Evolutionary conservation across 768 basidiomycete genomes (phyloP).

Genomic region (Tephrocybe sp.): DNA sequence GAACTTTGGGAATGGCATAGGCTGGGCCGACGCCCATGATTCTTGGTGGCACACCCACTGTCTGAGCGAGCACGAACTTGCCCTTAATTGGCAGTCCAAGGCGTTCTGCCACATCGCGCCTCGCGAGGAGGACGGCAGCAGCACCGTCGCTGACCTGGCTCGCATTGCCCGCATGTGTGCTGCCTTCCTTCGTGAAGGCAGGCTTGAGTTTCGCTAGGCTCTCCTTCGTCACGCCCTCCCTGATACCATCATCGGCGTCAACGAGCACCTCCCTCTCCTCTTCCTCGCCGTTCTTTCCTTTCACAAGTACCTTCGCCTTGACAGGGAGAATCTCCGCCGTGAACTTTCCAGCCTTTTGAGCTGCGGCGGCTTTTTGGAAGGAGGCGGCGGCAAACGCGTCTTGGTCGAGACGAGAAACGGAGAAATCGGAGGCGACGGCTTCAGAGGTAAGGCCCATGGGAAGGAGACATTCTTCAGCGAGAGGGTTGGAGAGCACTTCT

Average conservation of each 20-base stretch:
- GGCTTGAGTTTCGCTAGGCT: conserved; percentile 56
- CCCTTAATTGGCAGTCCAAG: conserved; percentile 86
- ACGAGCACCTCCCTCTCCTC: conserved; percentile 67
- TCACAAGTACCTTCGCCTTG: conserved; percentile 49
- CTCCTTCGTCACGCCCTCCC: conserved; percentile 82
- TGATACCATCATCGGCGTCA: conserved; percentile 81
- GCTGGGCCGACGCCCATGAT: conserved; percentile 94
- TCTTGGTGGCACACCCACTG: conserved; percentile 80
- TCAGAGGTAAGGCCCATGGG: conserved; percentile 97
- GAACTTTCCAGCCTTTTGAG: conserved; percentile 82
- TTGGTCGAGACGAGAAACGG: conserved; percentile 72
- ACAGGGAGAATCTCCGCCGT: conserved; percentile 83
- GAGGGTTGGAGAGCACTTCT: conserved; percentile 60
- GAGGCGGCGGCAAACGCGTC: conserved; percentile 85
- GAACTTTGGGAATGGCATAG: conserved; percentile 72
- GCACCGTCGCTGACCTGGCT: conserved; percentile 93
- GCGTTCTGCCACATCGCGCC: conserved; percentile 76
- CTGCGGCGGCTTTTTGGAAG: conserved; percentile 81
- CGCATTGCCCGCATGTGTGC: conserved; percentile 83
- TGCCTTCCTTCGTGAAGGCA: conserved; percentile 73
- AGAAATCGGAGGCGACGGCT: conserved; percentile 81
- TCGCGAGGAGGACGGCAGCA: conserved; percentile 82
- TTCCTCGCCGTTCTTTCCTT: conserved; percentile 73
- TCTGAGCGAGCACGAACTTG: conserved; percentile 73
- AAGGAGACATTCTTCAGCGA: conserved; percentile 78